Evolutionary conservation across 169 alveolate genomes (phyloP), one percentile per base, ranked within the genome.

Genomic region (Babesia gibsoni): DNA sequence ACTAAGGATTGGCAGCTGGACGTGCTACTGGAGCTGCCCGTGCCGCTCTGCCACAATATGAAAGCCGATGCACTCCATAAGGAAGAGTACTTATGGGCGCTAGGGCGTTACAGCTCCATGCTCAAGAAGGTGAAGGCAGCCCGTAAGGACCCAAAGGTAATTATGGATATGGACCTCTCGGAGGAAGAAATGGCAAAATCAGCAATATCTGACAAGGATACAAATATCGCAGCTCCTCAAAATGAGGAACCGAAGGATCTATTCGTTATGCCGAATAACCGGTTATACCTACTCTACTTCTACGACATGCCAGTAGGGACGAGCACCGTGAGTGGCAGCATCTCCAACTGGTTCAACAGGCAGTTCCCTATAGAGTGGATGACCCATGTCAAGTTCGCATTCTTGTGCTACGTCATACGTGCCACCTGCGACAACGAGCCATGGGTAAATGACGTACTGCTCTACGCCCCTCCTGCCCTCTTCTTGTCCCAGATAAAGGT

Each of bases 1-100:
- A 63, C 63, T 1, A 52, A 65, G 46, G 67, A 52, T 32, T 25
- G 27, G 30, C 68, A 67, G 57, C 30, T 77, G 27, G 39, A 77
- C 48, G 49, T 77, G 22, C 43, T 66, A 4, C 73, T 77, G 3
- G 81, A 77, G 33, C 18, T 77, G 10, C 85, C 85, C 14, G 85
- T 52, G 1, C 85, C 85, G 14, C 25, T 57, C 3, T 54, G 36
- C 45, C 48, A 66, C 35, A 37, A 25, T 30, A 2, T 37, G 36
- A 12, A 23, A 0, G 39, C 54, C 18, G 73, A 66, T 20, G 54
- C 67, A 7, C 27, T 22, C 7, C 20, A 52, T 4, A 27, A 32
- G 8, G 69, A 39, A 30, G 85, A 77, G 35, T 77, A 77, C 45
- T 23, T 39, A 0, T 6, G 73, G 12, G 85, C 74, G 9, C 41